Evolutionary conservation across 805 yeast genomes (phyloP).

Genomic region (Candida ortonii): DNA sequence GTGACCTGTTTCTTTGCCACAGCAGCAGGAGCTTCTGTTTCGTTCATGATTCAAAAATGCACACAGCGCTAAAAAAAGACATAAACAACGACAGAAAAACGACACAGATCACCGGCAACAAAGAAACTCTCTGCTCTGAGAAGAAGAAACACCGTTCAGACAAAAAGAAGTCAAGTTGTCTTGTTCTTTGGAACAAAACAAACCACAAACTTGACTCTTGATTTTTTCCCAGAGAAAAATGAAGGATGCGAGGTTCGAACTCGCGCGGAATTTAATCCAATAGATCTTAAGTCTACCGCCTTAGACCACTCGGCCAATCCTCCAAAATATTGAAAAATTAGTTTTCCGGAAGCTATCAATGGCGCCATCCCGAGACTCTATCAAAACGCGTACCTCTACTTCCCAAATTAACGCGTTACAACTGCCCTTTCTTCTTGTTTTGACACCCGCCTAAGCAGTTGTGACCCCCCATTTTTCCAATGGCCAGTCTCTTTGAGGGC

Average conservation of each 20-base stretch:
- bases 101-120: too few relatives aligned
- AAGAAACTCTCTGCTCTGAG: too few relatives aligned
- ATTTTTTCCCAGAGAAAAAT: conserved; percentile 3
- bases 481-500: conserved; percentile 15
- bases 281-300: conserved; percentile 21
- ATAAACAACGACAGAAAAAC: too few relatives aligned
- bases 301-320: conserved; percentile 22
- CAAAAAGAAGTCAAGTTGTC: conserved; percentile 4
- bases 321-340: too few relatives aligned
- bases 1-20: conserved; percentile 56
- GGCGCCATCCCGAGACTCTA: too few relatives aligned
- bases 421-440: too few relatives aligned
- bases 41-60: too few relatives aligned
- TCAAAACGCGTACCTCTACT: not conserved
- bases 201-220: too few relatives aligned
- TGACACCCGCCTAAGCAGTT: too few relatives aligned
- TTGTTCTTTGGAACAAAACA: too few relatives aligned
- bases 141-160: not conserved
- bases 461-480: not conserved
- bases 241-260: conserved; percentile 21
- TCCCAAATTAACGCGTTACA: not conserved
- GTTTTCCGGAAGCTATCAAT: too few relatives aligned
- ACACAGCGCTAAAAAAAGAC: not conserved
- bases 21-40: too few relatives aligned
- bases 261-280: conserved; percentile 18